phyloP scores from a whole-genome alignment of 2,329 filamentous ascomycete genomes.

The Drechslera avenae region DNA sequence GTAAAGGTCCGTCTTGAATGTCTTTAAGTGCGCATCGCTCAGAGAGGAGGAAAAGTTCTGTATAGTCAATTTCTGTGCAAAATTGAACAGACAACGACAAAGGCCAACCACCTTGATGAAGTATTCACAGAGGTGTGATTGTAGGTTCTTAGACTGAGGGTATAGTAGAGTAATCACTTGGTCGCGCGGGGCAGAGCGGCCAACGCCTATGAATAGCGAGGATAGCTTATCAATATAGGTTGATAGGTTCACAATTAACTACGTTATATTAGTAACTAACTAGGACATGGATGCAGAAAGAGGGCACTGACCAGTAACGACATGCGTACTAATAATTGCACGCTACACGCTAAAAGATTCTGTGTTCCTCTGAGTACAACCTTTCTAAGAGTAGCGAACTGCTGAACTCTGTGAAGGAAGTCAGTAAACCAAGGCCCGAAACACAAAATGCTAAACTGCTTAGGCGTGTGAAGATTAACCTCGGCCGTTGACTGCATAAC shows the following conservation, averaged over 20 bases:
- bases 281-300: conserved; percentile 24
- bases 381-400: conserved; percentile 53
- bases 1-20: conserved; percentile 43
- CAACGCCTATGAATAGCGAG: conserved; percentile 49
- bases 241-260: conserved; percentile 42
- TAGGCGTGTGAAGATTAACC: conserved; percentile 34
- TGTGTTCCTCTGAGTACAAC: conserved; percentile 52
- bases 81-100: conserved; percentile 46
- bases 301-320: conserved; percentile 47
- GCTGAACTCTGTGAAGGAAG: conserved; percentile 50
- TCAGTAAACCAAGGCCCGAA: conserved; percentile 52
- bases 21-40: conserved; percentile 42
- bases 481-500: conserved; percentile 46
- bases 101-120: conserved; percentile 50
- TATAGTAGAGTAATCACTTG: conserved; percentile 51
- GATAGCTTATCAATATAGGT: conserved; percentile 50
- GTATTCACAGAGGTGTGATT: conserved; percentile 48
- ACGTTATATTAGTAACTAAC: not conserved
- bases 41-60: conserved; percentile 39
- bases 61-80: conserved; percentile 42
- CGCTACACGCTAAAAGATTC: conserved; percentile 53
- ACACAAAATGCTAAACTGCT: conserved; percentile 34
- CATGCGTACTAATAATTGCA: conserved; percentile 54
- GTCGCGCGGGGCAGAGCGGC: conserved; percentile 48
- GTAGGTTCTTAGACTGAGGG: conserved; percentile 46